Base-by-base conservation (phyloP, 441 rosid species). In the Isatis lusitanica region DNA sequence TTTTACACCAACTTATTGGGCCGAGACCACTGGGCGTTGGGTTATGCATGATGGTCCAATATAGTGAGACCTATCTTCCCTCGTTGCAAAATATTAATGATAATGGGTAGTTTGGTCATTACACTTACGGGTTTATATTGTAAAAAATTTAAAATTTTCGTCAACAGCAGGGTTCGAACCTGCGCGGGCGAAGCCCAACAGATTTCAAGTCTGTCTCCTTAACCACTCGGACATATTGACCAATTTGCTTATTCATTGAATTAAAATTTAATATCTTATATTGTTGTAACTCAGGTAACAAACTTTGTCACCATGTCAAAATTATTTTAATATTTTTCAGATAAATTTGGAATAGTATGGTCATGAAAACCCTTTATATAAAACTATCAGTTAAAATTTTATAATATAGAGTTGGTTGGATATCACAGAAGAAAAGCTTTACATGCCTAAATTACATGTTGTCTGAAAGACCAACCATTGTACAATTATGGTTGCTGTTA, bases 181-280 rank as follows among this genome's bases (percentile, higher is more conserved):
- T 88, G 96, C 93, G 92, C 97, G 86, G 97, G 96, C 96, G 76
- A 11, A 85, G 92, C 96, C 98, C 97, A 94, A 90, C 86, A 90
- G 97, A 92, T 88, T 92, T 94, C 91, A 88, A 91, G 97, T 91
- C 96, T 88, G 86, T 93, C 96, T 93, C 99, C 96, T 95, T 95
- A 88, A 91, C 99, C 93, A 87, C 99, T 93, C 98, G 89, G 93
- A 93, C 99, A 95, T 93, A 87, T 91, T 88, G 94, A 90, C 97
- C 15, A 0, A 6, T 33, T 6, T 26, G 28, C 1, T 24, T 24
- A 3, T 24, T 24, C 2, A 3, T 24, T 24, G 26, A 24, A 24
- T 24, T 3, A 1, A 1, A 24, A 24, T 3, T 1, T 3, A 24
- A 24, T 24, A 24, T 24, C 1, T 1, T 24, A 24, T 24, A 24